Conservation (phyloP, 805 yeast species). For the Teunomyces lycoperdinae region DNA sequence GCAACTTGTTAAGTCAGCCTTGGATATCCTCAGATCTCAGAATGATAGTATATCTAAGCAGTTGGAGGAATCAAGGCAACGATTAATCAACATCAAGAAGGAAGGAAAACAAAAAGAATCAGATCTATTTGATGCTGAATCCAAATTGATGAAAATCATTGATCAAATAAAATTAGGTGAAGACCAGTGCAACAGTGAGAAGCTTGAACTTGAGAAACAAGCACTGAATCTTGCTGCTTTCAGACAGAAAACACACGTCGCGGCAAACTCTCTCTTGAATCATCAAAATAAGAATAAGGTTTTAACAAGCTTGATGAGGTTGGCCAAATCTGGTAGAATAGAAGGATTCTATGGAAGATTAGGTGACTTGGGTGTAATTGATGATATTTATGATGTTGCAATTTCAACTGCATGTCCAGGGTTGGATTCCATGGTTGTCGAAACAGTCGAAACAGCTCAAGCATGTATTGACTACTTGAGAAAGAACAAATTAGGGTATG, state of each 20-base stretch:
- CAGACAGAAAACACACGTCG: constrained; percentile 66
- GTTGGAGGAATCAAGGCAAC: constrained; percentile 40
- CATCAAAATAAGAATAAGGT: constrained; percentile 73
- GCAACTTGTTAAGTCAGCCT: constrained; percentile 60
- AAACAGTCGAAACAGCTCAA: constrained; percentile 60
- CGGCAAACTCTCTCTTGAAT: constrained; percentile 54
- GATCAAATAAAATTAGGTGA: constrained; percentile 60
- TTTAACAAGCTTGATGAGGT: constrained; percentile 59
- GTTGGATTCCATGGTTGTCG: constrained; percentile 91
- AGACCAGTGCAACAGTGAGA: constrained; percentile 51
- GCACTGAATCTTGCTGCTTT: constrained; percentile 49
- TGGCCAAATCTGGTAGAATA: constrained; percentile 79
- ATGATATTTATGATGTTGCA: constrained; percentile 85
- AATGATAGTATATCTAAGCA: constrained; percentile 43
- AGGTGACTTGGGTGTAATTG: constrained; percentile 91
- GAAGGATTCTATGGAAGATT: constrained; percentile 84
- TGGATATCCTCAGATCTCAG: constrained; percentile 55
- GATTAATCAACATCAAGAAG: constrained; percentile 43
- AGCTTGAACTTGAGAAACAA: constrained; percentile 49
- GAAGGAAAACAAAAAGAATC: constrained; percentile 51
- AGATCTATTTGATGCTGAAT: constrained; percentile 42
- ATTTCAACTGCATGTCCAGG: constrained; percentile 93
- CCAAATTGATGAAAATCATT: constrained; percentile 46
- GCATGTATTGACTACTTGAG: constrained; percentile 75
- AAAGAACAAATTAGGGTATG: constrained; percentile 81